Evolutionary conservation across 1,139 yeast genomes (phyloP).

Genomic region (Scheffersomyces illinoinensis): DNA sequence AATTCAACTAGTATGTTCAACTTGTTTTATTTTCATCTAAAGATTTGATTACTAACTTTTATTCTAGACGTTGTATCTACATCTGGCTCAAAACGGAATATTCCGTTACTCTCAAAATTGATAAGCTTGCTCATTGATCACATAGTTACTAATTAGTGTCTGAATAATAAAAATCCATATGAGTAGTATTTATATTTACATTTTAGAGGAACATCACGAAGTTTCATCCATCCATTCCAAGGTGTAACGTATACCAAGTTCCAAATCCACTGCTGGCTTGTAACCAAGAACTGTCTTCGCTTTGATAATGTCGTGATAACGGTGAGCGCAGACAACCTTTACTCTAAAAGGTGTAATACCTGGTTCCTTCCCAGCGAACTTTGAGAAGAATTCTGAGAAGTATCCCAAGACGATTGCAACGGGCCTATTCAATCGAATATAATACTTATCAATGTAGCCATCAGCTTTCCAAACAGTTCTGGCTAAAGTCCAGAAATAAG

Average conservation of each 20-base stretch:
- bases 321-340: slow-evolving; percentile 86
- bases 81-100: neutral
- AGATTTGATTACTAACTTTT: neutral
- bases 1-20: neutral
- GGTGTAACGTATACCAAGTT: slow-evolving; percentile 79
- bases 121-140: neutral
- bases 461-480: slow-evolving; percentile 97
- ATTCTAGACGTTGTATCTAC: neutral
- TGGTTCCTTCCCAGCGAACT: slow-evolving; percentile 76
- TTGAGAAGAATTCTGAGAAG: slow-evolving; percentile 71
- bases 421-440: slow-evolving; percentile 68
- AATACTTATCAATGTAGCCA: slow-evolving; percentile 73
- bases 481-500: slow-evolving; percentile 96
- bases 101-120: neutral
- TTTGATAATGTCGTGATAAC: slow-evolving; percentile 89
- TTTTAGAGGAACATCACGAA: slow-evolving; percentile 1
- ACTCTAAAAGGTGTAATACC: slow-evolving; percentile 97
- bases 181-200: neutral
- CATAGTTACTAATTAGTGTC: neutral
- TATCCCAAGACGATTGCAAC: slow-evolving; percentile 82
- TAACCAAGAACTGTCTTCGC: slow-evolving; percentile 81
- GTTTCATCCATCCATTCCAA: slow-evolving; percentile 87
- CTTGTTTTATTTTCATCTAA: neutral
- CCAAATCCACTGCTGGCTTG: slow-evolving; percentile 75
- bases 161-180: too few species aligned